A percentile compares a stretch with the other conserved stretches of the same genome.
Conservation (phyloP, 768 basidiomycete genomes). For the Mycena leptocephala region DNA sequence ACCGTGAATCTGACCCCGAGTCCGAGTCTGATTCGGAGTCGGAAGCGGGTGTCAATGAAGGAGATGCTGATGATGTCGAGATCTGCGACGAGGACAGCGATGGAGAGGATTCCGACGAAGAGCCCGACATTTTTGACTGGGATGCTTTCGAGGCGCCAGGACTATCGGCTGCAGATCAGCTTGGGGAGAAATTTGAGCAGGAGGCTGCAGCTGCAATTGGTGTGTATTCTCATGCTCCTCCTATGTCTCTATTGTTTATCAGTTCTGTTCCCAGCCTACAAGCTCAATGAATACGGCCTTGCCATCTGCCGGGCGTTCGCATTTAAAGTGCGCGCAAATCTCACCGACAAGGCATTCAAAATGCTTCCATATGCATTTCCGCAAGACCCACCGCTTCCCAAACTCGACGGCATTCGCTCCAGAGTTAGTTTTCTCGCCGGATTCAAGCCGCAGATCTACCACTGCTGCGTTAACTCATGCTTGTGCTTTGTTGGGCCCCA, state of each 20-base stretch:
- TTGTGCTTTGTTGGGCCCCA: slow-evolving; percentile 43
- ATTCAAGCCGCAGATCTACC: slow-evolving; percentile 41
- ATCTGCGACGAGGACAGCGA: not conserved
- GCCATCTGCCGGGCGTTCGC: slow-evolving; percentile 39
- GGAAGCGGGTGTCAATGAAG: too few relatives aligned
- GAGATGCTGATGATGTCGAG: not conserved
- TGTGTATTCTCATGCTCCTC: not conserved
- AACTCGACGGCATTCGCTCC: not conserved
- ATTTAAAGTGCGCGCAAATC: slow-evolving; percentile 34
- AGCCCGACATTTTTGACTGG: not conserved
- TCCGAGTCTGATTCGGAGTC: not conserved
- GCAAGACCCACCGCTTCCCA: slow-evolving; percentile 34
- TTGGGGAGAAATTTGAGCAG: not conserved
- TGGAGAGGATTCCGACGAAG: not conserved
- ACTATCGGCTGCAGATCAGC: not conserved
- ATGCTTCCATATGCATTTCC: slow-evolving; percentile 32
- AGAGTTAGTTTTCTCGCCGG: slow-evolving; percentile 45
- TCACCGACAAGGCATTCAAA: slow-evolving; percentile 32
- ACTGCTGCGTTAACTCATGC: slow-evolving; percentile 42
- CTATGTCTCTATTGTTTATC: not conserved
- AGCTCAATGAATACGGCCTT: slow-evolving; percentile 32
- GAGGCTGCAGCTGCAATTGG: slow-evolving; percentile 1
- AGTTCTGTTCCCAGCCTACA: slow-evolving; percentile 26
- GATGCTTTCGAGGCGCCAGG: not conserved
- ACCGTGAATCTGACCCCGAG: not conserved